phyloP scores from a whole-genome alignment of 139 green algal species.

The Picochlorum sp. region DNA sequence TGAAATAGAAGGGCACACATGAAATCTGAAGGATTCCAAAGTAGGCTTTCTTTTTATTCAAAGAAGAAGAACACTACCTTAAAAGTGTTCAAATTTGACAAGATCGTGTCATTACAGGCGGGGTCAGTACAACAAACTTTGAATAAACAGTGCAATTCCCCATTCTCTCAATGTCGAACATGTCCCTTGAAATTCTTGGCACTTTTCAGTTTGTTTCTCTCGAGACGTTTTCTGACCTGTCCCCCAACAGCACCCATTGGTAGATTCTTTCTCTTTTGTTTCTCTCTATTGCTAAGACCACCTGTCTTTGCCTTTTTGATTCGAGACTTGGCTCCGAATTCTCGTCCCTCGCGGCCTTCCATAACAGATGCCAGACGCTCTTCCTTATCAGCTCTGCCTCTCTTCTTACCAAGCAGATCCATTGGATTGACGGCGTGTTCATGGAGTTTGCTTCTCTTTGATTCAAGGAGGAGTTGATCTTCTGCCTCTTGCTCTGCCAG shows the following conservation, averaged over 20 bases:
- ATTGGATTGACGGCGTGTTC: conserved; percentile 50
- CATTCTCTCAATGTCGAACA: neutral
- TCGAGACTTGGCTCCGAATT: conserved; percentile 51
- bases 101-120: too few species aligned
- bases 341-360: conserved; percentile 67
- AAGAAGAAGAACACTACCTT: too few species aligned
- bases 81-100: too few species aligned
- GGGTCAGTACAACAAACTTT: too few species aligned
- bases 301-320: conserved; percentile 79
- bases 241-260: conserved; percentile 67
- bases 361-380: conserved; percentile 60
- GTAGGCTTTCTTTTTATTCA: too few species aligned
- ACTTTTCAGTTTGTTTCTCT: conserved; percentile 10
- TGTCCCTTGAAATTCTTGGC: conserved; percentile 77
- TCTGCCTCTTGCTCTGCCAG: conserved; percentile 71
- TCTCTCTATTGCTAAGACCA: conserved; percentile 80
- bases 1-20: too few species aligned
- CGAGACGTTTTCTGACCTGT: conserved; percentile 35
- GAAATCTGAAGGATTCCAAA: too few species aligned
- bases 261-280: conserved; percentile 80
- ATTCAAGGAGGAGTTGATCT: conserved; percentile 45
- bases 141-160: too few species aligned
- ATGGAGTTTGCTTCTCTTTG: conserved; percentile 12
- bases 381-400: conserved; percentile 67
- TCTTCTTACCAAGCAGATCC: conserved; percentile 51